Conservation (phyloP, 2,329 filamentous ascomycete species). For the Cladosporium colombiae region DNA sequence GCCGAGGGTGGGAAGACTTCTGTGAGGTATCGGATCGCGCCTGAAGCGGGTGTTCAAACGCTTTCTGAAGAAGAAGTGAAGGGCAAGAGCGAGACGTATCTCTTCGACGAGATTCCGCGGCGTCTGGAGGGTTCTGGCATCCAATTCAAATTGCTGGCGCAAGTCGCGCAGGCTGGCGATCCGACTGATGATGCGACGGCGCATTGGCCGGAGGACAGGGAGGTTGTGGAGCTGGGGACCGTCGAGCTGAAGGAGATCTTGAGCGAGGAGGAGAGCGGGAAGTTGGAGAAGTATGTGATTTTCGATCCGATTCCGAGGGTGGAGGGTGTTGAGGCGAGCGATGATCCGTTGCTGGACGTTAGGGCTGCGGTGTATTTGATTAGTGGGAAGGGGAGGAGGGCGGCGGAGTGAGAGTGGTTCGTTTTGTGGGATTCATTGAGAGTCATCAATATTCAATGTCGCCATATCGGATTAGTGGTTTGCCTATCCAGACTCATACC, state of each 20-base stretch:
- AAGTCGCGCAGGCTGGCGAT: conserved; percentile 54
- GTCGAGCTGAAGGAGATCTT: conserved; percentile 47
- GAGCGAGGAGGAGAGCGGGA: conserved; percentile 21
- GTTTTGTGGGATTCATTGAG: background rate
- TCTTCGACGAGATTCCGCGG: conserved; percentile 51
- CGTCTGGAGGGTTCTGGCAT: conserved; percentile 40
- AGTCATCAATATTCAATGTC: background rate
- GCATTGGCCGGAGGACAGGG: conserved; percentile 56
- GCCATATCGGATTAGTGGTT: background rate
- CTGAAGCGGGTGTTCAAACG: conserved; percentile 45
- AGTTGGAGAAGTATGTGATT: conserved; percentile 53
- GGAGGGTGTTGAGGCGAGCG: conserved; percentile 54
- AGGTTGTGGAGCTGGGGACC: conserved; percentile 54
- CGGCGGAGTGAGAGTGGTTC: conserved; percentile 32
- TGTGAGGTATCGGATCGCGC: conserved; percentile 53
- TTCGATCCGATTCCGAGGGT: conserved; percentile 61
- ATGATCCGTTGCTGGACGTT: conserved; percentile 58
- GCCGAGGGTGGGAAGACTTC: conserved; percentile 46
- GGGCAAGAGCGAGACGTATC: conserved; percentile 45
- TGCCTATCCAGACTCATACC: background rate
- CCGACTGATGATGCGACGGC: conserved; percentile 50
- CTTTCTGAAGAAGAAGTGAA: conserved; percentile 44
- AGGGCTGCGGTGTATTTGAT: conserved; percentile 58
- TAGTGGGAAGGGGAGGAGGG: conserved; percentile 55
- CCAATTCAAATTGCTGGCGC: conserved; percentile 51